Conservation (phyloP, 805 yeast species). For the Hanseniaspora meyeri region DNA sequence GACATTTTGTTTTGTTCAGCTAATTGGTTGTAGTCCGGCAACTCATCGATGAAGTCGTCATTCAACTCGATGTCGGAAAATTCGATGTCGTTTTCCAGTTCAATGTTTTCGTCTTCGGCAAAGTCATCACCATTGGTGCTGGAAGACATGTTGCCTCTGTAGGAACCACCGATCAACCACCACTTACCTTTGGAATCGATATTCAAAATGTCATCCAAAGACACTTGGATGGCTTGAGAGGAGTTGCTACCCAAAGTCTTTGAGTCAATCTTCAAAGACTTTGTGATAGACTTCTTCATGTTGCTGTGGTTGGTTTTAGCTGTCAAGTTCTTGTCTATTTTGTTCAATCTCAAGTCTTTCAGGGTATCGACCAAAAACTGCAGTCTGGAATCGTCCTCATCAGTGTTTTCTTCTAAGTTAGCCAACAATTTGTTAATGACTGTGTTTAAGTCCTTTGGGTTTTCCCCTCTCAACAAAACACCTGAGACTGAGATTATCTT, state of each 20-base stretch:
- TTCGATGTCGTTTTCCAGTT: conserved; percentile 18
- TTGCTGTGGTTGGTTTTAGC: conserved; percentile 26
- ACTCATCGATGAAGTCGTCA: conserved; percentile 50
- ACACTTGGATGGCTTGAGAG: conserved; percentile 69
- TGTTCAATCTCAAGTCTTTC: conserved; percentile 74
- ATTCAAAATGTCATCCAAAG: conserved; percentile 66
- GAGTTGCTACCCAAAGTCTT: conserved; percentile 14
- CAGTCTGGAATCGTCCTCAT: conserved; percentile 56
- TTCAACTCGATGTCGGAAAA: conserved; percentile 32
- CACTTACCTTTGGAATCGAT: conserved; percentile 81
- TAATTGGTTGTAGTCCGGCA: conserved; percentile 78
- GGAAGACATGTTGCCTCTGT: conserved; percentile 51
- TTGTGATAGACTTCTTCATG: conserved; percentile 38
- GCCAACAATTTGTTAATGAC: conserved; percentile 36
- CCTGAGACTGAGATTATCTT: conserved; percentile 68
- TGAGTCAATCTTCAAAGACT: conserved; percentile 35
- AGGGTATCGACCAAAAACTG: conserved; percentile 77
- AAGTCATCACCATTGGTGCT: conserved; percentile 19
- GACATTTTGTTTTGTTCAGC: conserved; percentile 87
- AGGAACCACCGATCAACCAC: conserved; percentile 98
- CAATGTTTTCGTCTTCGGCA: conserved; percentile 14
- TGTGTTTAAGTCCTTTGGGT: conserved; percentile 72
- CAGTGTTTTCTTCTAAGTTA: conserved; percentile 22
- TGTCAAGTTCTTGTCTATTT: conserved; percentile 37
- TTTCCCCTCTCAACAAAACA: conserved; percentile 75